Percentiles rank a stretch among this genome's conserved stretches.
Evolutionary conservation across 208 protist genomes (phyloP).

Genomic region (Wallacemonas sp.): DNA sequence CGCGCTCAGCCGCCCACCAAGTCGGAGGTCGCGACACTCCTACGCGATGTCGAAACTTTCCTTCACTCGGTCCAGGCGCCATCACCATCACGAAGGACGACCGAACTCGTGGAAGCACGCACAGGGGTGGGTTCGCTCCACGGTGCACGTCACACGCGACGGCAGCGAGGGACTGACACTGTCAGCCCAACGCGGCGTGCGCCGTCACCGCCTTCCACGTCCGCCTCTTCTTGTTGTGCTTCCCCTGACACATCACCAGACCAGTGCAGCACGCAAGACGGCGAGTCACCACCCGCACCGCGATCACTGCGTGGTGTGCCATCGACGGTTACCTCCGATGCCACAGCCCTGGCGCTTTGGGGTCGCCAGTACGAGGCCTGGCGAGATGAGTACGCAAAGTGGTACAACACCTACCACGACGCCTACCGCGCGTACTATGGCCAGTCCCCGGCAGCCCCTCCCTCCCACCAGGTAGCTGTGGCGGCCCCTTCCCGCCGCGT

Average conservation of each 20-base stretch:
- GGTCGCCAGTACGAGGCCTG: slow-evolving; percentile 2
- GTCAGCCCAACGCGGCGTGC: not conserved
- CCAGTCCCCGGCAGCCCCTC: slow-evolving; percentile 10
- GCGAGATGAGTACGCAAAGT: slow-evolving; percentile 20
- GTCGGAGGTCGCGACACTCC: slow-evolving; percentile 30
- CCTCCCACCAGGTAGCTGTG: not conserved
- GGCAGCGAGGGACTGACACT: not conserved
- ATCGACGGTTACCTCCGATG: too few relatives aligned
- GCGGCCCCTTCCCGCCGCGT: not conserved
- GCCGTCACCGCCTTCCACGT: not conserved
- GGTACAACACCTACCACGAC: slow-evolving; percentile 51
- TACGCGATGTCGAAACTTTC: slow-evolving; percentile 34
- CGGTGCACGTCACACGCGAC: too few relatives aligned
- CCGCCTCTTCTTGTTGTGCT: too few relatives aligned
- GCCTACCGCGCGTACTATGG: slow-evolving; percentile 71
- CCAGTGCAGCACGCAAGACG: too few relatives aligned
- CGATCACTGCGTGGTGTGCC: too few relatives aligned
- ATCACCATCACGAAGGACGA: too few relatives aligned
- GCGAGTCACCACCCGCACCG: too few relatives aligned
- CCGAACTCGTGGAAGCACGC: too few relatives aligned
- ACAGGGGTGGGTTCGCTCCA: too few relatives aligned
- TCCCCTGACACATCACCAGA: too few relatives aligned
- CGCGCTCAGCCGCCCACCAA: slow-evolving; percentile 10
- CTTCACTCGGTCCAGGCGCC: slow-evolving; percentile 7
- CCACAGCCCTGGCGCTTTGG: not conserved